phyloP scores from a whole-genome alignment of 495 filamentous ascomycete species.

The Lophiostoma macrostomum region DNA sequence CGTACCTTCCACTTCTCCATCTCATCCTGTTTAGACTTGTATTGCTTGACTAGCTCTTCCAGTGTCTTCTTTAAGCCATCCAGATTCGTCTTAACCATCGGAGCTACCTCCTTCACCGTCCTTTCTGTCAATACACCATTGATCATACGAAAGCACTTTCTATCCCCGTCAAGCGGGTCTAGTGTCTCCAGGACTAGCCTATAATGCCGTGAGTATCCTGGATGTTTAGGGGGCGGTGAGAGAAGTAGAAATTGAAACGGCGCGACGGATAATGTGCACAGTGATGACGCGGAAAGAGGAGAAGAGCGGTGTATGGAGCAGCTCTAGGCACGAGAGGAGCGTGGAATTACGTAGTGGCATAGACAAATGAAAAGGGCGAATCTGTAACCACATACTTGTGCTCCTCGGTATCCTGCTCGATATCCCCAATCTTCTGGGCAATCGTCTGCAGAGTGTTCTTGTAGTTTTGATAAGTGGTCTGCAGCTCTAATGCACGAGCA shows the following conservation, averaged over 20 bases:
- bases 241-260: conserved; percentile 11
- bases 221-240: conserved; percentile 20
- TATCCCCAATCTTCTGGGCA: conserved; percentile 92
- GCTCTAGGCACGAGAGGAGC: no score
- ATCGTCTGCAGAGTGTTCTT: conserved; percentile 92
- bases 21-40: conserved; percentile 90
- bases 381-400: conserved; percentile 71
- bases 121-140: conserved; percentile 94
- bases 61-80: conserved; percentile 95
- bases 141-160: conserved; percentile 98
- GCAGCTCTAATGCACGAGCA: no score
- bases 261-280: conserved; percentile 4
- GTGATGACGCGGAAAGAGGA: conserved; percentile 13
- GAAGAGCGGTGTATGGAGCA: conserved; percentile 32
- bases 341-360: not conserved
- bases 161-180: conserved; percentile 73
- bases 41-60: conserved; percentile 93
- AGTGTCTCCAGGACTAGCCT: conserved; percentile 96
- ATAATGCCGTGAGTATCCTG: not conserved
- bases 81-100: conserved; percentile 87
- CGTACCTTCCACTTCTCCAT: conserved; percentile 98
- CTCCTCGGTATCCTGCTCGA: conserved; percentile 95
- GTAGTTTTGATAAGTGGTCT: conserved; percentile 89
- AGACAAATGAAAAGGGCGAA: not conserved
- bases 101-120: conserved; percentile 87